Conservation (phyloP, 805 yeast genomes). For the Candida sanyiensis region DNA sequence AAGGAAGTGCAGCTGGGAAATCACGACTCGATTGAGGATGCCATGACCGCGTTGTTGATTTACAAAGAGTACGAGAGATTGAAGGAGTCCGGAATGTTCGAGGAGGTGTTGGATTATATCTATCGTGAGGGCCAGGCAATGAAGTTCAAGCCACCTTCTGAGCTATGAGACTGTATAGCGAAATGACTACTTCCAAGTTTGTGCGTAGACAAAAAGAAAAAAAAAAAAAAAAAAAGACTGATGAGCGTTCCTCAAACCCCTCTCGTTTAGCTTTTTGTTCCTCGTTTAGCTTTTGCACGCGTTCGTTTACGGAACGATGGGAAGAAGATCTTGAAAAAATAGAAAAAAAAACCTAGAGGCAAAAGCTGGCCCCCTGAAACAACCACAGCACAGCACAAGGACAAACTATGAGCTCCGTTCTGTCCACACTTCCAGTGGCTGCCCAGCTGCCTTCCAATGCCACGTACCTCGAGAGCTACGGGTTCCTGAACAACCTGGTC, state of each 20-base stretch:
- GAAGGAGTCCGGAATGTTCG: conserved; percentile 51
- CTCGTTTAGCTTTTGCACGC: too few relatives aligned
- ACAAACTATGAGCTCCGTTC: conserved; percentile 3
- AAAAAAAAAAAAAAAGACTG: too few relatives aligned
- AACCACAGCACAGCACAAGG: too few relatives aligned
- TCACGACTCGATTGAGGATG: conserved; percentile 97
- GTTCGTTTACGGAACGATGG: too few relatives aligned
- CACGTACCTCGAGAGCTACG: conserved; percentile 9
- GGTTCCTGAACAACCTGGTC: conserved; percentile 2
- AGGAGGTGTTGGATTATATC: conserved; percentile 54
- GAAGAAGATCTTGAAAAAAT: too few relatives aligned
- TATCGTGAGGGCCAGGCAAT: conserved; percentile 55
- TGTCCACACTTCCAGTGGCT: background rate
- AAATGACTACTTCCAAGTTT: too few relatives aligned
- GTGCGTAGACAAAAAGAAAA: too few relatives aligned
- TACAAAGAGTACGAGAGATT: conserved; percentile 70
- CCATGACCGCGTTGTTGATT: conserved; percentile 73
- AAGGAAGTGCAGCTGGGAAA: conserved; percentile 84
- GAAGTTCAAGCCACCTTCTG: conserved; percentile 26
- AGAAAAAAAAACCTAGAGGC: too few relatives aligned
- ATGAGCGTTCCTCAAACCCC: too few relatives aligned
- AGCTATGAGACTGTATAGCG: conserved; percentile 4
- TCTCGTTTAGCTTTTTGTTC: too few relatives aligned
- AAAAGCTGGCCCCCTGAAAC: too few relatives aligned
- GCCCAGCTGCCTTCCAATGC: conserved; percentile 2